Evolutionary conservation across 352 stramenopile genomes (phyloP).

Genomic region (Discostella stelligera): DNA sequence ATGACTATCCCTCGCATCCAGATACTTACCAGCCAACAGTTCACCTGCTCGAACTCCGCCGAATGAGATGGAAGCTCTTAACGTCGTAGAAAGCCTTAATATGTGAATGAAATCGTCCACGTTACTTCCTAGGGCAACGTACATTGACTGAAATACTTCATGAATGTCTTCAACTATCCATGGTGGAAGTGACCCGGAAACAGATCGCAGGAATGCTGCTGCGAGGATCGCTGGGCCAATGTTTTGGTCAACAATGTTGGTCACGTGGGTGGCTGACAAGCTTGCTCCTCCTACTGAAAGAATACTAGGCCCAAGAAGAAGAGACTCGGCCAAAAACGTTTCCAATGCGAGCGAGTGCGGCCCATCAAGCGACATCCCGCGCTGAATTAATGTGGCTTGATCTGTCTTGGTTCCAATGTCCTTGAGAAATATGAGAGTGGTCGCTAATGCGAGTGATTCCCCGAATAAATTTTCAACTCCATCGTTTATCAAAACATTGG

Average conservation of each 20-base stretch:
- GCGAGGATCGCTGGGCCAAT: constrained; percentile 55
- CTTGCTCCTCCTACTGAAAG: constrained; percentile 35
- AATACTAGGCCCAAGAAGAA: constrained; percentile 51
- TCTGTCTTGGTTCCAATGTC: constrained; percentile 44
- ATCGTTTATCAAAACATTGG: constrained; percentile 6
- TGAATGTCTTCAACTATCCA: constrained; percentile 72
- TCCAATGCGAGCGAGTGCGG: constrained; percentile 68
- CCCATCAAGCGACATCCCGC: constrained; percentile 70
- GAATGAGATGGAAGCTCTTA: constrained; percentile 37
- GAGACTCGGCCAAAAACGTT: constrained; percentile 52
- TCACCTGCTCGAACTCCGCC: constrained; percentile 38
- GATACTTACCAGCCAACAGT: constrained; percentile 57
- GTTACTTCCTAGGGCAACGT: constrained; percentile 42
- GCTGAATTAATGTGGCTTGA: constrained; percentile 44
- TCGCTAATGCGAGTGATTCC: constrained; percentile 45
- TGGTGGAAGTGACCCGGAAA: constrained; percentile 64
- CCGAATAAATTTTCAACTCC: constrained; percentile 41
- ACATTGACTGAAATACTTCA: constrained; percentile 55
- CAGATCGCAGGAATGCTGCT: constrained; percentile 59
- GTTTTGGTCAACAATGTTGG: constrained; percentile 3
- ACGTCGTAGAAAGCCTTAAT: constrained; percentile 50
- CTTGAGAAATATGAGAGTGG: constrained; percentile 61
- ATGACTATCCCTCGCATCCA: constrained; percentile 57
- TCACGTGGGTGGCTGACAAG: constrained; percentile 31
- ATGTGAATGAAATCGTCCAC: constrained; percentile 49